Evolutionary conservation across 1,284 basidiomycete species (phyloP).

Genomic region (Boletellus deceptivus): DNA sequence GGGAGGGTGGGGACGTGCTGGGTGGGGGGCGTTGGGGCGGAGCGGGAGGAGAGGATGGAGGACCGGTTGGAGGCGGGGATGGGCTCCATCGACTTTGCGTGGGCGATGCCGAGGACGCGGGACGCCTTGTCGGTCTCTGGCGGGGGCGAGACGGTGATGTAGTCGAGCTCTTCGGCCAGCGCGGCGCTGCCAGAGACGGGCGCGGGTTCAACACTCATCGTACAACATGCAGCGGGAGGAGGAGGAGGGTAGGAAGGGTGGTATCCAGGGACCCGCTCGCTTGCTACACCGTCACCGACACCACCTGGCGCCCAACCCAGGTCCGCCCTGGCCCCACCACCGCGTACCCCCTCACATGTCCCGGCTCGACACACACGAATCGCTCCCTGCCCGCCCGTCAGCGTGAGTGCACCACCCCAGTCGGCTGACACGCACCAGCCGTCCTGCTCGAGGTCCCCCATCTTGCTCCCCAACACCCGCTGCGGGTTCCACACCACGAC

Average conservation of each 20-base stretch:
- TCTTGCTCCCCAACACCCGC: conserved; percentile 61
- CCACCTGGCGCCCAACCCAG: conserved; percentile 73
- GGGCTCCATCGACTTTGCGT: conserved; percentile 75
- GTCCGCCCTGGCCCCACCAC: conserved; percentile 58
- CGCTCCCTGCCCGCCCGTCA: conserved; percentile 52
- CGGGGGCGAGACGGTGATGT: conserved; percentile 54
- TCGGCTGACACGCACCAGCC: conserved; percentile 72
- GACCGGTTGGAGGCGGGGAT: conserved; percentile 71
- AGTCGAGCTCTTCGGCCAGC: conserved; percentile 68
- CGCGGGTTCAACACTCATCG: conserved; percentile 1
- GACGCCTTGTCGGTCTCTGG: conserved; percentile 56
- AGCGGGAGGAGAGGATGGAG: conserved; percentile 75
- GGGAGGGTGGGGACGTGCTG: conserved; percentile 63
- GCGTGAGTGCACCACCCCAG: neutral
- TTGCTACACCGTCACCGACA: conserved; percentile 39
- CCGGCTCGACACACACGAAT: conserved; percentile 86
- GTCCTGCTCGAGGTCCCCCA: conserved; percentile 81
- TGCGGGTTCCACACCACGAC: conserved; percentile 89
- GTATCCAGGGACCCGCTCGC: conserved; percentile 1
- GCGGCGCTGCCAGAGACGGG: conserved; percentile 7
- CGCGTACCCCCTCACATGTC: conserved; percentile 69
- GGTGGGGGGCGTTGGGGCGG: conserved; percentile 55
- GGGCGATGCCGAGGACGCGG: conserved; percentile 68
- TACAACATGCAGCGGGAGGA: neutral
- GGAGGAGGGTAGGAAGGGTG: too few relatives aligned